phyloP scores from a whole-genome alignment of 768 basidiomycete genomes.

The Termitomyces sp. region DNA sequence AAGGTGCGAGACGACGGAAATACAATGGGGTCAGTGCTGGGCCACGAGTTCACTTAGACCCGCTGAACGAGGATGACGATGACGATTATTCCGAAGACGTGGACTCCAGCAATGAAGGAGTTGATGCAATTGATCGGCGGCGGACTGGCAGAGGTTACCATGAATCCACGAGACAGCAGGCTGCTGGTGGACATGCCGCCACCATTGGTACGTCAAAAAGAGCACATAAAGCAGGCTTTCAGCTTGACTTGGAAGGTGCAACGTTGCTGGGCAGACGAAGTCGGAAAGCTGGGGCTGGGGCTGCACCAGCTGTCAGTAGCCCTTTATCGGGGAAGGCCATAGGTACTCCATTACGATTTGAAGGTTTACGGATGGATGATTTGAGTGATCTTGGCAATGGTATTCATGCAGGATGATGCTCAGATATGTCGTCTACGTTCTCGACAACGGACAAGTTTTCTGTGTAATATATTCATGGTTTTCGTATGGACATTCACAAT shows the following conservation, averaged over 20 bases:
- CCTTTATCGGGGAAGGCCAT: slow-evolving; percentile 28
- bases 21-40: slow-evolving; percentile 78
- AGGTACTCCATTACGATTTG: slow-evolving; percentile 22
- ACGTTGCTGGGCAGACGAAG: slow-evolving; percentile 79
- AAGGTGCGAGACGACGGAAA: slow-evolving; percentile 82
- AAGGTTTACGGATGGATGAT: slow-evolving; percentile 17
- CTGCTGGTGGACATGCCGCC: slow-evolving; percentile 2
- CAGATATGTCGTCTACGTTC: background rate
- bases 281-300: slow-evolving; percentile 25
- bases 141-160: slow-evolving; percentile 31
- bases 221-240: slow-evolving; percentile 43
- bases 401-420: slow-evolving; percentile 15
- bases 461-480: background rate
- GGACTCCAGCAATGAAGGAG: slow-evolving; percentile 3
- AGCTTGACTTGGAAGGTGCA: slow-evolving; percentile 82
- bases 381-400: slow-evolving; percentile 16
- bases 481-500: background rate
- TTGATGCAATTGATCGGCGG: slow-evolving; percentile 17
- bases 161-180: slow-evolving; percentile 19
- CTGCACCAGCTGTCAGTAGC: slow-evolving; percentile 23
- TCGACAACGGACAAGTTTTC: background rate
- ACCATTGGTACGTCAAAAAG: slow-evolving; percentile 8
- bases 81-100: slow-evolving; percentile 41
- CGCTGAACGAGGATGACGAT: slow-evolving; percentile 94
- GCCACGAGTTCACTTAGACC: slow-evolving; percentile 68